A percentile compares a stretch with the other conserved stretches of the same genome.
Conservation (phyloP, 2,329 filamentous ascomycete species). For the Ciborinia camelliae region DNA sequence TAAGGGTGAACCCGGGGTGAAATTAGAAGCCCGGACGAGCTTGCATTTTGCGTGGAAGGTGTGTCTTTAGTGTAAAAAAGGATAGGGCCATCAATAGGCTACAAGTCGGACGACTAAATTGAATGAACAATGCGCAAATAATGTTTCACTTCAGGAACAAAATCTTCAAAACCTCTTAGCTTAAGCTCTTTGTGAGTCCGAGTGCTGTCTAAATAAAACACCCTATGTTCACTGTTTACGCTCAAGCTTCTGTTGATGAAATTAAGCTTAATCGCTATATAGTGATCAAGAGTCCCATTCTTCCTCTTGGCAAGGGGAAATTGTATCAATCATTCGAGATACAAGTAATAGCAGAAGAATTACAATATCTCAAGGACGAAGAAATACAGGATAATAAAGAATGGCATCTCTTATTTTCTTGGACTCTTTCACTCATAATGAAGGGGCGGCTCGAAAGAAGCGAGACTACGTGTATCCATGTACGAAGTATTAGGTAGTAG, state of each 20-base stretch:
- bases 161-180: too few species aligned
- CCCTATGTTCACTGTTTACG: not conserved
- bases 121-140: not conserved
- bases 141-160: conserved; percentile 4
- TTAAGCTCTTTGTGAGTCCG: not conserved
- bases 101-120: too few species aligned
- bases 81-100: not conserved
- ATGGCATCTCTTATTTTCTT: not conserved
- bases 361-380: not conserved
- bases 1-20: not conserved
- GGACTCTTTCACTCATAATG: not conserved
- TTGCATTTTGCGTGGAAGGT: not conserved
- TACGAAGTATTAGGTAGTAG: too few species aligned
- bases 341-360: not conserved
- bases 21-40: too few species aligned
- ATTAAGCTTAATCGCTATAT: conserved; percentile 5
- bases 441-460: conserved; percentile 9
- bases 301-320: not conserved
- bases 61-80: too few species aligned
- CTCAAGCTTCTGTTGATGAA: not conserved
- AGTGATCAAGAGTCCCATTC: not conserved
- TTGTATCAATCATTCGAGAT: not conserved
- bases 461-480: too few species aligned
- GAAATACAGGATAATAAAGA: not conserved
- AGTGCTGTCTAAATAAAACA: not conserved